These are phyloP conservation scores for Scheffersomyces coipomensis DNA, from an alignment of 805 yeast genomes.

Conservation along the genomic window DNA sequence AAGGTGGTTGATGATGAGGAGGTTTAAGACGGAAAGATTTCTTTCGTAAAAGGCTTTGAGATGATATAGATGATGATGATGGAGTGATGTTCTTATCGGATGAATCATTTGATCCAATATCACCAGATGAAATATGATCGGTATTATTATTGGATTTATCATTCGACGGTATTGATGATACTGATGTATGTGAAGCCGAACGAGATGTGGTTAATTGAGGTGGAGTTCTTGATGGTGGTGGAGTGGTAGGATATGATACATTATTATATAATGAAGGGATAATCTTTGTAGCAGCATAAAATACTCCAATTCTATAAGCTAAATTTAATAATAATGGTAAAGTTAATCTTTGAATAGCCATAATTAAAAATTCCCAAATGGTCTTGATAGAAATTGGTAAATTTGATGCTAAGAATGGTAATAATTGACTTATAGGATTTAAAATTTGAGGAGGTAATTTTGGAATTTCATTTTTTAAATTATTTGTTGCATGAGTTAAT, in stretches of 20 bases:
- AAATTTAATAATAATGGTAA: constrained; percentile 79
- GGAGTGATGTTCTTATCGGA: constrained; percentile 13
- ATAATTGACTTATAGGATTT: constrained; percentile 28
- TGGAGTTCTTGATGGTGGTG: constrained; percentile 46
- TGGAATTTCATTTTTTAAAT: constrained; percentile 33
- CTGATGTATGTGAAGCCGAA: constrained; percentile 27
- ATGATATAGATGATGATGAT: constrained; percentile 5
- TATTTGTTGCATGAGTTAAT: constrained; percentile 31
- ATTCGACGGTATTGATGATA: constrained; percentile 10
- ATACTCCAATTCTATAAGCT: constrained; percentile 82
- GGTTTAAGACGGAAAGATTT: constrained; percentile 12
- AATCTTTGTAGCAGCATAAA: constrained; percentile 89
- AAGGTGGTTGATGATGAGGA: constrained; percentile 20
- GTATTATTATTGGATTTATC: constrained; percentile 4
- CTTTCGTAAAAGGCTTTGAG: constrained; percentile 3
- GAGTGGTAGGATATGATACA: constrained; percentile 29
- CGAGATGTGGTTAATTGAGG: constrained; percentile 30
- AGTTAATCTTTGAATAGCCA: constrained; percentile 62
- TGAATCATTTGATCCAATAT: constrained; percentile 4
- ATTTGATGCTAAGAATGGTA: constrained; percentile 50
- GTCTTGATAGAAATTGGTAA: constrained; percentile 54
- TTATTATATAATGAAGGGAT: constrained; percentile 70
- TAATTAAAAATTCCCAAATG: constrained; percentile 51
- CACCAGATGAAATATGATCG: not conserved
- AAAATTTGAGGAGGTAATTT: constrained; percentile 36